Percentiles rank a stretch among this genome's conserved stretches.
phyloP scores from a whole-genome alignment of 164 flowering plant genomes.

The Macadamia integrifolia region DNA sequence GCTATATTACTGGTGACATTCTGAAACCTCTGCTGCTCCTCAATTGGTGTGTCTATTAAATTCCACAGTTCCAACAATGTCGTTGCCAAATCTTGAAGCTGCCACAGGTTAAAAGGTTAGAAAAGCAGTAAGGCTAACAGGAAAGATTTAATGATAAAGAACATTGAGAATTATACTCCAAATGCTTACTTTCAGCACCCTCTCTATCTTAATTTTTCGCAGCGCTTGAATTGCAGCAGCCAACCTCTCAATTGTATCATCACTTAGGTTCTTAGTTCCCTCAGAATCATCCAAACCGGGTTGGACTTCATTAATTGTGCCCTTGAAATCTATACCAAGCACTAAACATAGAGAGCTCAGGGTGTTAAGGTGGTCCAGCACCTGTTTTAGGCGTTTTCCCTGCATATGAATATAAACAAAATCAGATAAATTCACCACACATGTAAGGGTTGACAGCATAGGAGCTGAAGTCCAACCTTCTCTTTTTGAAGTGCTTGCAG shows the following conservation, averaged over 20 bases:
- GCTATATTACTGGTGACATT: conserved; percentile 61
- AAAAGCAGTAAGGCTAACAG: background rate
- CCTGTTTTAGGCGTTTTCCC: conserved; percentile 54
- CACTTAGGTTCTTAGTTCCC: conserved; percentile 40
- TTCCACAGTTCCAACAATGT: conserved; percentile 74
- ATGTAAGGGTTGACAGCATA: background rate
- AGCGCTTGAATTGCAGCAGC: conserved; percentile 34
- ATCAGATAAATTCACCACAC: background rate
- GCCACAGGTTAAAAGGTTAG: conserved; percentile 9
- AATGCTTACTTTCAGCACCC: conserved; percentile 52
- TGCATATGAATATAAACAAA: conserved; percentile 21
- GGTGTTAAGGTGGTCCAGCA: conserved; percentile 38
- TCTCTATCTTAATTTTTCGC: conserved; percentile 51
- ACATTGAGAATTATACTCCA: background rate
- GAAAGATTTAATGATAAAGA: background rate
- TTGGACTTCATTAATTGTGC: conserved; percentile 43
- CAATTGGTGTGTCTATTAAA: conserved; percentile 78
- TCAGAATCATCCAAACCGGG: conserved; percentile 43
- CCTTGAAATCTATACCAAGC: conserved; percentile 67
- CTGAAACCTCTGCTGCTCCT: conserved; percentile 73
- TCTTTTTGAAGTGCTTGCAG: conserved; percentile 69
- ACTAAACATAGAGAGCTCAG: conserved; percentile 57
- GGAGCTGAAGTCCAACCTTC: conserved; percentile 43
- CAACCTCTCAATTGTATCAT: conserved; percentile 42
- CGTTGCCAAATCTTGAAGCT: conserved; percentile 78